These are phyloP conservation scores for Leccinellum albellum DNA, from an alignment of 768 basidiomycete genomes.

Conservation along the genomic window DNA sequence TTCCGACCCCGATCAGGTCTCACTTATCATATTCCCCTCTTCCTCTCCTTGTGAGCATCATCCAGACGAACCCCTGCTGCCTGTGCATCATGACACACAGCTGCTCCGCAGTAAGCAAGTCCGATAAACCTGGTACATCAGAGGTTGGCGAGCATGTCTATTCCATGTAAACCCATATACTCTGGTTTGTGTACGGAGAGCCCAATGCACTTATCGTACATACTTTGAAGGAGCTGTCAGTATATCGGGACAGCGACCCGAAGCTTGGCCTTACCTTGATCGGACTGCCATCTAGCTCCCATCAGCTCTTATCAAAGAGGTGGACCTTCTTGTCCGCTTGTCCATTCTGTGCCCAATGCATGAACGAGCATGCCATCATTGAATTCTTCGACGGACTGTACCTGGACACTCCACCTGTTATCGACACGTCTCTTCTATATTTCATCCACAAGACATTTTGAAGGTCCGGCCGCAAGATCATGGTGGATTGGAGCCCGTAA, in stretches of 20 bases:
- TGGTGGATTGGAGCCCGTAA: constrained; percentile 25
- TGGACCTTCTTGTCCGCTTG: constrained; percentile 24
- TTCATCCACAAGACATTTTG: constrained; percentile 30
- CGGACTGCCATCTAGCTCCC: constrained; percentile 31
- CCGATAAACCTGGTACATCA: constrained; percentile 19
- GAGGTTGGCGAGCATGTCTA: constrained; percentile 16
- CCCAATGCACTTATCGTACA: constrained; percentile 22
- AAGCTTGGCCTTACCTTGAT: constrained; percentile 12
- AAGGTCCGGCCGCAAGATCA: constrained; percentile 28
- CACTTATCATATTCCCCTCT: constrained; percentile 25
- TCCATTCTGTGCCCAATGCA: constrained; percentile 24
- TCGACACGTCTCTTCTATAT: constrained; percentile 18
- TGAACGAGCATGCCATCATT: constrained; percentile 24
- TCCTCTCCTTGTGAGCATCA: constrained; percentile 23
- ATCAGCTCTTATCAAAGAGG: constrained; percentile 29
- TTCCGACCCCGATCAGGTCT: neutral
- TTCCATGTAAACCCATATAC: constrained; percentile 28
- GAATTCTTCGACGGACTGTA: constrained; percentile 23
- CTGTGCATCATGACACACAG: constrained; percentile 31
- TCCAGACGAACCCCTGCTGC: constrained; percentile 26
- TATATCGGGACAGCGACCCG: neutral
- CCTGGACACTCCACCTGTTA: constrained; percentile 22
- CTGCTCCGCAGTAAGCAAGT: constrained; percentile 16
- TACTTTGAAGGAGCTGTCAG: constrained; percentile 13
- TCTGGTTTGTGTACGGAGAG: constrained; percentile 18